Percentiles rank a stretch among this genome's conserved stretches.
These are phyloP conservation scores for Saccharum hybrid DNA, from an alignment of 202 grass and related monocot genomes.

Conservation along the genomic window DNA sequence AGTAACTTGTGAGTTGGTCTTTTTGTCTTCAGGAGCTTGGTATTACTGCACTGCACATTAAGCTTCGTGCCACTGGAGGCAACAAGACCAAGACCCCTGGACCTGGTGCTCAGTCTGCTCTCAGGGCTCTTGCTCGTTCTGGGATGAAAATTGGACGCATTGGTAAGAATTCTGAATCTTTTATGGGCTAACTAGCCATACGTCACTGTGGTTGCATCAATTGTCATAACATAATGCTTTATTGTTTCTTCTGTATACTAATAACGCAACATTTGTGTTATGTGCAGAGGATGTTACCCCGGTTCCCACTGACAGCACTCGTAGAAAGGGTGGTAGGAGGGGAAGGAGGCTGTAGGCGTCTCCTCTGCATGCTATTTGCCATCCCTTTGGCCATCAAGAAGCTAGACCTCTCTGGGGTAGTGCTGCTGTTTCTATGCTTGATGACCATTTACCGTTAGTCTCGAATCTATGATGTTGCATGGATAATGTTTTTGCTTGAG, in stretches of 20 bases:
- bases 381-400: slow-evolving; percentile 24
- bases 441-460: slow-evolving; percentile 46
- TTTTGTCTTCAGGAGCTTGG: slow-evolving; percentile 70
- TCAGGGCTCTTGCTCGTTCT: slow-evolving; percentile 91
- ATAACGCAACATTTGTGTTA: not conserved
- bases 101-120: slow-evolving; percentile 89
- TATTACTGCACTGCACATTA: slow-evolving; percentile 83
- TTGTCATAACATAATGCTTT: not conserved
- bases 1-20: not conserved
- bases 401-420: slow-evolving; percentile 30
- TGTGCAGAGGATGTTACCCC: slow-evolving; percentile 86
- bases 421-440: slow-evolving; percentile 30
- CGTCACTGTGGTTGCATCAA: not conserved
- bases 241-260: not conserved
- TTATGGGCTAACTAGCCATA: not conserved
- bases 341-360: slow-evolving; percentile 75
- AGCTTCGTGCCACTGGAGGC: slow-evolving; percentile 83
- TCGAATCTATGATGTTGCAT: slow-evolving; percentile 31
- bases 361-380: not conserved
- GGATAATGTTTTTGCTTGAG: slow-evolving; percentile 48
- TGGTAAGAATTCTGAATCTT: slow-evolving; percentile 44
- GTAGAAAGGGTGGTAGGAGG: slow-evolving; percentile 94
- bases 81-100: slow-evolving; percentile 95
- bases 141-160: slow-evolving; percentile 96
- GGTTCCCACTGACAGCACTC: slow-evolving; percentile 83